Evolutionary conservation across 139 green algal genomes (phyloP), one percentile per base, ranked within the genome.

Genomic region (Micractinium conductrix): DNA sequence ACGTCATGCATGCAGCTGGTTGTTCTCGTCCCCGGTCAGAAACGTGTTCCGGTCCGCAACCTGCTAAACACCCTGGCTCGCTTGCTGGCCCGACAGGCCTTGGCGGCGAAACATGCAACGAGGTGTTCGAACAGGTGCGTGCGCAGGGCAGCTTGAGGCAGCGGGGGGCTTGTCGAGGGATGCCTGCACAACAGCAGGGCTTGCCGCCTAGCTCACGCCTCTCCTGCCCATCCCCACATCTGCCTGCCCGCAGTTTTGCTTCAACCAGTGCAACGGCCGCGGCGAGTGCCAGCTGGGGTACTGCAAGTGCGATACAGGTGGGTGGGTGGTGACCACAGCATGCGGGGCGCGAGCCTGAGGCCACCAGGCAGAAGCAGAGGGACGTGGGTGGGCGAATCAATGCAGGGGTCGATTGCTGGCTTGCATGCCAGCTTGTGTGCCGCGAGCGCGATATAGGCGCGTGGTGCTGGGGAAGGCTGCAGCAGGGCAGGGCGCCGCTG

Each of bases 261-360:
- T 84, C 40, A 92, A 91, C 45, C 90, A 93, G 85, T 93, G 90
- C 88, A 82, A 63, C 33, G 90, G 90, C 6, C 85, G 88, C 33
- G 90, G 90, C 21, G 87, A 90, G 55, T 94, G 91, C 82, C 28
- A 79, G 21, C 70, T 69, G 35, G 91, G 91, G 58, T 94, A 90
- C 88, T 94, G 91, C 91, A 86, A 82, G 63, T 93, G 89, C 89
- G 43, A 92, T 43, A n/a, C 42, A 9, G 88, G 88, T 79, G 45
- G 17, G 44, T 1, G 28, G 19, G 19, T 62, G 53, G 53, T 21
- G 10, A 16, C 24, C 53, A 62, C 10, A 21, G 10, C 53, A 62
- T 2, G 53, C 10, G 2, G 53, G 26, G 53, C 19, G 53, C 10
- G 53, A 21, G 5, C 26, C 2, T 62, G 8, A 62, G 10, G 19